These are phyloP conservation scores for Clathrospora elynae DNA, from an alignment of 2,329 filamentous ascomycete species.

Conservation along the genomic window DNA sequence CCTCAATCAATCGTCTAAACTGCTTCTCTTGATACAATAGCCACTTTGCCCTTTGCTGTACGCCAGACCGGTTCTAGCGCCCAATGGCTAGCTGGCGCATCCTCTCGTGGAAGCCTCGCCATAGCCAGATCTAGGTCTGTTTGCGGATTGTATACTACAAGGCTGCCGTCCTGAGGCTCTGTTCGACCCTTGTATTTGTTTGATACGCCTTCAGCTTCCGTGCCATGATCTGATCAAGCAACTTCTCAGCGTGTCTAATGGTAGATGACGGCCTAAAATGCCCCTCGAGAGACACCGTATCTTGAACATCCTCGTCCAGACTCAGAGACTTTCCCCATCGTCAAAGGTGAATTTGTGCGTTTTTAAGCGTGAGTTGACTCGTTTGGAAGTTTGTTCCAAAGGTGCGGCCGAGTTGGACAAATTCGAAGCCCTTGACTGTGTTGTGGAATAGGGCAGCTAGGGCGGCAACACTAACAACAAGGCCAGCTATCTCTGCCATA, in stretches of 20 bases:
- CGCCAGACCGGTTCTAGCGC: conserved; percentile 27
- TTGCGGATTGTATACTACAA: conserved; percentile 16
- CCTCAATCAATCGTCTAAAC: conserved; percentile 37
- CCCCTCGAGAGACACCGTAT: conserved; percentile 11
- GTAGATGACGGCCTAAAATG: conserved; percentile 6
- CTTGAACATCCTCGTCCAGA: conserved; percentile 19
- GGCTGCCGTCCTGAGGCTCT: conserved; percentile 12
- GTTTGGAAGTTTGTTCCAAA: conserved; percentile 28
- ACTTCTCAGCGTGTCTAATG: conserved; percentile 13
- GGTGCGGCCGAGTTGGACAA: conserved; percentile 22
- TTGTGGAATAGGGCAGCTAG: conserved; percentile 28
- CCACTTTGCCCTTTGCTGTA: conserved; percentile 34
- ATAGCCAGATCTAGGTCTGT: conserved; percentile 24
- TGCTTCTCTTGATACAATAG: conserved; percentile 39
- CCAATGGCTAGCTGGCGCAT: conserved; percentile 32
- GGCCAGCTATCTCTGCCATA: conserved; percentile 23
- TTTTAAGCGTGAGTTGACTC: conserved; percentile 38
- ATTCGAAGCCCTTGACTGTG: conserved; percentile 32
- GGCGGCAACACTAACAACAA: conserved; percentile 23
- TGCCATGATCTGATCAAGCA: conserved; percentile 31
- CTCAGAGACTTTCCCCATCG: conserved; percentile 38
- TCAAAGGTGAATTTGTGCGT: conserved; percentile 35
- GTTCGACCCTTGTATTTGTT: conserved; percentile 20
- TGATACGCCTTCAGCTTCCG: conserved; percentile 29
- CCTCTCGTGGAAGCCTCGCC: conserved; percentile 29